Percentiles rank a stretch among this genome's conserved stretches.
These are phyloP conservation scores for Emergomyces pasteurianus DNA, from an alignment of 2,329 filamentous ascomycete species.

Conservation along the genomic window DNA sequence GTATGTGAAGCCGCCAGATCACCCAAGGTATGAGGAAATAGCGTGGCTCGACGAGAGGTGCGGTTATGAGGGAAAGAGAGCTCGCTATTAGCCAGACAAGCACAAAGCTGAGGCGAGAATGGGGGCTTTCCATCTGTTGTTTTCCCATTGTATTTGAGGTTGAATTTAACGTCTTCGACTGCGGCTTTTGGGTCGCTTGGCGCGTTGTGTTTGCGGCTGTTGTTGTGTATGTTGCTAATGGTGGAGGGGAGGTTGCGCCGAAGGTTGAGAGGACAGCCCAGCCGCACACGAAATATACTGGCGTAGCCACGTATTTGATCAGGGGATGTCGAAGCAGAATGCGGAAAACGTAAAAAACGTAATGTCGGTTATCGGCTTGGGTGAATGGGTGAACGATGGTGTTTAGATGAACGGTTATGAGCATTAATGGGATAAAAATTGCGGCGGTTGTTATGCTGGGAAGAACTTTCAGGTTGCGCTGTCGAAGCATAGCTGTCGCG, in stretches of 20 bases:
- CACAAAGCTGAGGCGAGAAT: slow-evolving; percentile 39
- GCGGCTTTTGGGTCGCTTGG: not conserved
- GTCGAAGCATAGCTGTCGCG: slow-evolving; percentile 24
- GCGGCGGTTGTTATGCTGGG: slow-evolving; percentile 18
- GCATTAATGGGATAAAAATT: slow-evolving; percentile 30
- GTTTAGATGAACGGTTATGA: slow-evolving; percentile 58
- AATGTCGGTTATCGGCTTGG: slow-evolving; percentile 90
- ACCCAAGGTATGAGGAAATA: slow-evolving; percentile 97
- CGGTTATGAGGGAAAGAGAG: slow-evolving; percentile 66
- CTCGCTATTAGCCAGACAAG: slow-evolving; percentile 58
- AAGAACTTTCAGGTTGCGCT: slow-evolving; percentile 20
- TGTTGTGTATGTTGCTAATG: not conserved
- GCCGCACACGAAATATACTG: slow-evolving; percentile 58
- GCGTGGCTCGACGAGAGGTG: slow-evolving; percentile 84
- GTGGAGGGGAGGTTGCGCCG: slow-evolving; percentile 19
- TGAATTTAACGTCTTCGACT: slow-evolving; percentile 7
- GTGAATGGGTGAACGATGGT: slow-evolving; percentile 94
- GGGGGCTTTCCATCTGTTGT: not conserved
- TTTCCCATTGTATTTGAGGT: not conserved
- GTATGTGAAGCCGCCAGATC: slow-evolving; percentile 75
- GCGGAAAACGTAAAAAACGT: slow-evolving; percentile 93
- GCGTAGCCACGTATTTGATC: slow-evolving; percentile 55
- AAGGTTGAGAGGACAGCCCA: slow-evolving; percentile 58
- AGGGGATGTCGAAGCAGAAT: slow-evolving; percentile 58
- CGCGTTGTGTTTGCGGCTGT: no score